Evolutionary conservation across 2,329 filamentous ascomycete species (phyloP), one percentile per base, ranked within the genome.

Genomic region (Pseudocercospora vitis): DNA sequence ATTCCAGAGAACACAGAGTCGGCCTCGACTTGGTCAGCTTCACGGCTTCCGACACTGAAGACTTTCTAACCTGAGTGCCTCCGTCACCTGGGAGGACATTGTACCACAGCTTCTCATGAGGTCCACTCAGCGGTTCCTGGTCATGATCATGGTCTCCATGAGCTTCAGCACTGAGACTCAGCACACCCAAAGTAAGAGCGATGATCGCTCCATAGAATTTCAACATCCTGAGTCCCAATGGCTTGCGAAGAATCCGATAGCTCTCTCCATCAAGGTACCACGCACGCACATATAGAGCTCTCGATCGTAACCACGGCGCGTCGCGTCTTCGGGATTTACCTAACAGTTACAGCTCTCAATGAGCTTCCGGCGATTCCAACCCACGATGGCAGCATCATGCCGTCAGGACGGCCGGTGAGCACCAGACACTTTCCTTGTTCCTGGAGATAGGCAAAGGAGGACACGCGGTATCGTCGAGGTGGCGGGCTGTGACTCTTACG

Each of bases 1-100:
- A 95, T 94, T 23, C 89, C 89, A 1, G 88, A 92, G 73, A 94
- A 95, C 53, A 94, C 88, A 0, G 88, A 91, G 70, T 95, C 89
- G 55, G 89, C 89, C 86, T 91, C 56, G 18, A 1, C 11, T 23
- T n/a, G 12, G 18, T 56, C 16, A 53, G 50, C 52, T 21, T 11
- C 8, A 44, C 6, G 23, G 9, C 33, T 8, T 4, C 23, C 29
- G 3, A 23, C 37, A 14, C 11, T 37, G 9, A 3, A 23, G 5
- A 23, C 6, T 7, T 8, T 33, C 53, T 39, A n/a, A 88, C 87
- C 78, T 94, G 88, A 32, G 84, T 94, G 52, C 89, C 89, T 21
- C 89, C 89, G 71, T 94, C 89, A 29, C 89, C 89, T 3, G 89
- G 89, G 4, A 95, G 75, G 1, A 77, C 84, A 70, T 89, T 92